Conservation (phyloP, 2,329 filamentous ascomycete species). For the Ceratocystis variospora region DNA sequence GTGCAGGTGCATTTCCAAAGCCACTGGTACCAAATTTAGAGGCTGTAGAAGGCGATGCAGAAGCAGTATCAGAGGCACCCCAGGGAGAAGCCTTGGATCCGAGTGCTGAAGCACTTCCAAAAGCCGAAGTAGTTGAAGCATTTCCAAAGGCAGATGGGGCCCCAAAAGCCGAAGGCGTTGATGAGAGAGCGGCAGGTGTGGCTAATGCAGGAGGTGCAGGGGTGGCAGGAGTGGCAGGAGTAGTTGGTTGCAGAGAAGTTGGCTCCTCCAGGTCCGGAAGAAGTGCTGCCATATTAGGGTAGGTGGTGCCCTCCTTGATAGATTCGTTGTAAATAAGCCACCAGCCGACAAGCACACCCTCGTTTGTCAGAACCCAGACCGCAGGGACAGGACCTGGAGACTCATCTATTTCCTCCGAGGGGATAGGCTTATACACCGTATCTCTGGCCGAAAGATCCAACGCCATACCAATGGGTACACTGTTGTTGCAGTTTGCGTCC, state of each 20-base stretch:
- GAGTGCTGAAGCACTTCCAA: slow-evolving; percentile 20
- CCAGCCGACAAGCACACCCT: slow-evolving; percentile 74
- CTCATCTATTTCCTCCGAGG: slow-evolving; percentile 58
- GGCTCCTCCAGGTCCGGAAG: slow-evolving; percentile 27
- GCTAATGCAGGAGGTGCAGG: slow-evolving; percentile 23
- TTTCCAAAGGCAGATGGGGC: slow-evolving; percentile 22
- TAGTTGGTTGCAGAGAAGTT: slow-evolving; percentile 24
- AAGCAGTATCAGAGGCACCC: slow-evolving; percentile 28
- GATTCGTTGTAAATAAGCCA: slow-evolving; percentile 88
- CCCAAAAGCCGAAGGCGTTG: slow-evolving; percentile 26
- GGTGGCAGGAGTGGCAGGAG: slow-evolving; percentile 20
- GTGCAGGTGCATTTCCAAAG: slow-evolving; percentile 29
- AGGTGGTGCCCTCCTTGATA: slow-evolving; percentile 58
- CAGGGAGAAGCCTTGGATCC: slow-evolving; percentile 28
- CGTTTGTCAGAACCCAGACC: slow-evolving; percentile 73
- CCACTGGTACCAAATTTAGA: slow-evolving; percentile 33
- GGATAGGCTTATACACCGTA: slow-evolving; percentile 64
- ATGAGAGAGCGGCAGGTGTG: slow-evolving; percentile 25
- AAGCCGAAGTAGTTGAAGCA: slow-evolving; percentile 18
- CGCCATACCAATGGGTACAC: slow-evolving; percentile 62
- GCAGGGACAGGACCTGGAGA: slow-evolving; percentile 71
- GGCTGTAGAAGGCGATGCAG: slow-evolving; percentile 26
- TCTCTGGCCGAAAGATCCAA: slow-evolving; percentile 76
- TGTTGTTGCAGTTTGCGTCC: slow-evolving; percentile 48
- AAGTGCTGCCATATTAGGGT: slow-evolving; percentile 49